Evolutionary conservation across 495 filamentous ascomycete genomes (phyloP).

Genomic region (Aspergillus steynii): DNA sequence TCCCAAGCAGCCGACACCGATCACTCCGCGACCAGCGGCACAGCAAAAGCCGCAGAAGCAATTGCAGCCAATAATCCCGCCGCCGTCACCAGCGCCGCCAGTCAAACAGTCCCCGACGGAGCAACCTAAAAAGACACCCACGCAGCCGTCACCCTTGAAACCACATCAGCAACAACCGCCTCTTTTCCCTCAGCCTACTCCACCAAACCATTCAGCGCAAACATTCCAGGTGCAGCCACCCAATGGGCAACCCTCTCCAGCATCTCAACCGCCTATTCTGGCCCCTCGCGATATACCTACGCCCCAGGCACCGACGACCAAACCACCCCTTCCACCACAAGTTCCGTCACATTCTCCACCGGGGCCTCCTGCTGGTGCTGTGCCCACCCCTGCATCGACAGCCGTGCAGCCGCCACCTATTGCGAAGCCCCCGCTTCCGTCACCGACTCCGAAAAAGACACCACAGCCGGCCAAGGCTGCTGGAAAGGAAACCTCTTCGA

Average conservation of each 20-base stretch:
- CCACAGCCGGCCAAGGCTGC: constrained; percentile 13
- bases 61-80: neutral
- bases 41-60: neutral
- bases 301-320: constrained; percentile 21
- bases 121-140: constrained; percentile 8
- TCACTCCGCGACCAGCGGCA: constrained; percentile 9
- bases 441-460: constrained; percentile 16
- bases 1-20: constrained; percentile 5
- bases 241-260: constrained; percentile 40
- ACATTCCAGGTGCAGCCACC: constrained; percentile 29
- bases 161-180: constrained; percentile 10
- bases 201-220: constrained; percentile 27
- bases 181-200: constrained; percentile 15
- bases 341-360: constrained; percentile 20
- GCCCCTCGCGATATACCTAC: constrained; percentile 18
- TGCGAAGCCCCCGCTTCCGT: constrained; percentile 18
- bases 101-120: neutral
- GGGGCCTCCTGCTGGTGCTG: constrained; percentile 8
- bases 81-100: constrained; percentile 13
- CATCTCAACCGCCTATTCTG: constrained; percentile 35
- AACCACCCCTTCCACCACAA: constrained; percentile 23
- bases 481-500: constrained; percentile 20
- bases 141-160: constrained; percentile 10
- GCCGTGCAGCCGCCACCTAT: constrained; percentile 31
- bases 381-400: constrained; percentile 9